Evolutionary conservation across 1,284 basidiomycete species (phyloP), one percentile per base, ranked within the genome.

Genomic region (Xerocomus alliaceus): DNA sequence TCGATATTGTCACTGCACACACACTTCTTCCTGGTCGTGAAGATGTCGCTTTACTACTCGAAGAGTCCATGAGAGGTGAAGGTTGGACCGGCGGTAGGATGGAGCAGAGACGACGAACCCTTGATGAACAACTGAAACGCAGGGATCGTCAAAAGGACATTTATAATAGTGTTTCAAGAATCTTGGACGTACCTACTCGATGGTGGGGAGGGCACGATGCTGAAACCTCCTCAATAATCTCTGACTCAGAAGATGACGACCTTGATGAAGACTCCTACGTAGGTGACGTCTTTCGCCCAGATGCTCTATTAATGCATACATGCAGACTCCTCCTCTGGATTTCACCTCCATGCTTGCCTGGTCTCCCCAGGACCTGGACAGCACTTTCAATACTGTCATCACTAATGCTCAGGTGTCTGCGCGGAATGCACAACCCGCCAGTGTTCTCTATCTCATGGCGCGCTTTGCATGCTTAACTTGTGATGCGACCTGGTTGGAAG

Each of bases 321-420:
- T 46, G 56, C 64, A 91, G 90, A 92, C 89, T 41, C 91, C 91
- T 48, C 81, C 82, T 45, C 76, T 82, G 69, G 88, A 92, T 75
- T 93, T 89, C 71, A 83, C 88, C 17, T 86, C 88, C 28, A 94
- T 97, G 91, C 91, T 98, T 48, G 96, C 95, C 20, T 98, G 96
- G 79, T 91, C 93, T 8, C 89, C 91, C 5, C 79, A 86, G 58
- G 84, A 89, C 31, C 79, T 98, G 22, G 88, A 91, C 0, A 82
- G 85, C 56, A 89, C 96, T 53, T 89, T 96, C 63, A 88, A 92
- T 68, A 87, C 92, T 24, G 77, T 97, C 44, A 90, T 97, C 73
- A 88, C 83, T 29, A 88, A 88, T 68, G 86, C 87, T 74, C 82
- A 83, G 70, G 86, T 89, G 20, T 80, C 88, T 56, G 78, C 89